Conservation (phyloP, 805 yeast genomes). For the Wickerhamomyces bovis region DNA sequence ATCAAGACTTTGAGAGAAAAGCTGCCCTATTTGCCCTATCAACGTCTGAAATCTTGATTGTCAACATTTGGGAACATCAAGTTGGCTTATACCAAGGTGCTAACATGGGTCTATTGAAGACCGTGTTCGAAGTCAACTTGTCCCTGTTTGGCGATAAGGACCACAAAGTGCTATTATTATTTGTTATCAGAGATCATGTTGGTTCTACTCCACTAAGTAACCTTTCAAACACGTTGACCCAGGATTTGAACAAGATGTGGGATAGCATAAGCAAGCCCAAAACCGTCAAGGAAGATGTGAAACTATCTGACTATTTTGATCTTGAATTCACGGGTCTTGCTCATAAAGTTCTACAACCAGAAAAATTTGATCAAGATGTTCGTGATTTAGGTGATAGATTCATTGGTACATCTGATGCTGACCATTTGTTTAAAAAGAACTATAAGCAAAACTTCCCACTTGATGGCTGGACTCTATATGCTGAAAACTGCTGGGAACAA, state of each 20-base stretch:
- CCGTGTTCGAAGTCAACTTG: slow-evolving; percentile 93
- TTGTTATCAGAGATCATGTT: slow-evolving; percentile 88
- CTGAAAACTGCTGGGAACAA: slow-evolving; percentile 89
- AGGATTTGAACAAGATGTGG: slow-evolving; percentile 80
- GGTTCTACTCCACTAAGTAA: slow-evolving; percentile 80
- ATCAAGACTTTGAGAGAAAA: slow-evolving; percentile 95
- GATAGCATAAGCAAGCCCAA: slow-evolving; percentile 65
- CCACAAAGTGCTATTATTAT: slow-evolving; percentile 64
- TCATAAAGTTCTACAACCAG: slow-evolving; percentile 79
- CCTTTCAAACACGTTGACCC: slow-evolving; percentile 58
- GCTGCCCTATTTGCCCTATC: slow-evolving; percentile 93
- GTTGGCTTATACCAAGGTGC: slow-evolving; percentile 97
- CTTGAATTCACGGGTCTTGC: slow-evolving; percentile 73
- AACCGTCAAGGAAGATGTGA: slow-evolving; percentile 42
- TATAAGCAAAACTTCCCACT: slow-evolving; percentile 86
- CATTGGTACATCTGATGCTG: slow-evolving; percentile 22
- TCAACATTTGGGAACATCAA: slow-evolving; percentile 96
- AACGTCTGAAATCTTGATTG: slow-evolving; percentile 83
- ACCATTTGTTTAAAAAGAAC: slow-evolving; percentile 49
- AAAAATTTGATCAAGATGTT: slow-evolving; percentile 59
- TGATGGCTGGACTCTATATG: slow-evolving; percentile 94
- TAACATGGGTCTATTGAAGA: slow-evolving; percentile 89
- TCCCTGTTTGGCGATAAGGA: slow-evolving; percentile 65
- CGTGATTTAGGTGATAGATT: slow-evolving; percentile 59
- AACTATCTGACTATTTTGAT: slow-evolving; percentile 76